These are phyloP conservation scores for Globisporangium perplexum DNA, from an alignment of 352 stramenopile genomes.

Conservation along the genomic window DNA sequence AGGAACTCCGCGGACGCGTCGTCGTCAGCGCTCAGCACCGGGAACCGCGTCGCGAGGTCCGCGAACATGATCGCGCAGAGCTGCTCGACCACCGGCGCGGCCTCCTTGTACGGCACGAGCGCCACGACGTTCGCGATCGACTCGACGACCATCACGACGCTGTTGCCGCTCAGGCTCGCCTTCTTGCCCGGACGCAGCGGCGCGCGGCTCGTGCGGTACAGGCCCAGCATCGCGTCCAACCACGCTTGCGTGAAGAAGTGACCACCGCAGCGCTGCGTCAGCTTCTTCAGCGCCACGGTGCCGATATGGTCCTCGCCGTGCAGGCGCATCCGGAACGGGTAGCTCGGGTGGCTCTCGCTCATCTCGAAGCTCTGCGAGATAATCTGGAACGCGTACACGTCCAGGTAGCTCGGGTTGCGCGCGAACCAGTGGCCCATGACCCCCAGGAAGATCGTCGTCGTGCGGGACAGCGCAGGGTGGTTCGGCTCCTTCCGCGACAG, in stretches of 20 bases:
- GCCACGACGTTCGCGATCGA: constrained; percentile 59
- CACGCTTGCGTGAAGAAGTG: constrained; percentile 63
- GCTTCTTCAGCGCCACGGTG: constrained; percentile 62
- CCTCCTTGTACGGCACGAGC: constrained; percentile 64
- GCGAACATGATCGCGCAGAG: constrained; percentile 61
- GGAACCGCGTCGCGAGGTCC: constrained; percentile 43
- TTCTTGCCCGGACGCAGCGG: constrained; percentile 13
- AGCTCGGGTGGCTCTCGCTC: constrained; percentile 26
- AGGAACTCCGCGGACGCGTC: constrained; percentile 49
- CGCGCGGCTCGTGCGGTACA: constrained; percentile 47
- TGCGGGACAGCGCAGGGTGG: constrained; percentile 54
- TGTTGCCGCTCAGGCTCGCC: constrained; percentile 30
- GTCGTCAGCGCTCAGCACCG: constrained; percentile 34
- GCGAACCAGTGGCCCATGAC: constrained; percentile 73
- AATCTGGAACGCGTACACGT: constrained; percentile 58
- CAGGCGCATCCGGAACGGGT: constrained; percentile 36
- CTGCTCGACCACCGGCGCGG: constrained; percentile 52
- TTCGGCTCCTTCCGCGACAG: constrained; percentile 63
- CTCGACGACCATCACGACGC: constrained; percentile 57
- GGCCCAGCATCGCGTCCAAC: constrained; percentile 61
- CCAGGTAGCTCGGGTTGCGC: constrained; percentile 48
- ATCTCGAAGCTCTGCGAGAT: constrained; percentile 63
- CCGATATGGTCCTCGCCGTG: constrained; percentile 58
- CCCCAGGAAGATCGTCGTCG: constrained; percentile 64
- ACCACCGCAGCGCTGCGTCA: constrained; percentile 52